These are phyloP conservation scores for Vitis hybrid DNA, from an alignment of 177 flowering plant genomes.

Conservation along the genomic window DNA sequence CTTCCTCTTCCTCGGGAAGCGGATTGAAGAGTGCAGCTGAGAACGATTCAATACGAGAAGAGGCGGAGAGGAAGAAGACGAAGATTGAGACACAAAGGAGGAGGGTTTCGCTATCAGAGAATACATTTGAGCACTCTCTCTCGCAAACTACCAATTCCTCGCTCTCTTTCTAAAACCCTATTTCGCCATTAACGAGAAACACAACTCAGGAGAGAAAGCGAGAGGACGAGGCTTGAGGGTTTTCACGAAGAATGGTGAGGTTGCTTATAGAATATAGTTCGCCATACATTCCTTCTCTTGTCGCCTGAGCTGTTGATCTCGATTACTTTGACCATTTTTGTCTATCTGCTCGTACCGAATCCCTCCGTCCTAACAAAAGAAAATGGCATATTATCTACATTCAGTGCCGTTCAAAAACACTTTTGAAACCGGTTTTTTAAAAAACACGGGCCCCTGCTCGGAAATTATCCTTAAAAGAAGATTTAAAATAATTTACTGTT, in stretches of 20 bases:
- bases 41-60: slow-evolving; percentile 6
- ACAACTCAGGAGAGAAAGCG: not conserved
- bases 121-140: slow-evolving; percentile 23
- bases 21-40: slow-evolving; percentile 20
- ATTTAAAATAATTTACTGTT: too few relatives aligned
- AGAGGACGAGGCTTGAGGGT: not conserved
- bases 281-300: too few relatives aligned
- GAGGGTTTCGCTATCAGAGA: slow-evolving; percentile 29
- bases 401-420: too few relatives aligned
- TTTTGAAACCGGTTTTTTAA: too few relatives aligned
- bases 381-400: too few relatives aligned
- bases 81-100: slow-evolving; percentile 3
- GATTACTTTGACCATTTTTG: too few relatives aligned
- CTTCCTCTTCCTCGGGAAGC: slow-evolving; percentile 18
- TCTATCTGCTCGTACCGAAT: too few relatives aligned
- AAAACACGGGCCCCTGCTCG: too few relatives aligned
- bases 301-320: too few relatives aligned
- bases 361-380: too few relatives aligned
- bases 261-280: too few relatives aligned
- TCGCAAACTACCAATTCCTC: not conserved
- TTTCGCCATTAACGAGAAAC: not conserved
- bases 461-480: too few relatives aligned
- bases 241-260: not conserved
- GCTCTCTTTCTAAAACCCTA: not conserved
- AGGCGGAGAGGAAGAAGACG: slow-evolving; percentile 8